Conservation (phyloP, 208 protist species). For the Leishmania mexicana region DNA sequence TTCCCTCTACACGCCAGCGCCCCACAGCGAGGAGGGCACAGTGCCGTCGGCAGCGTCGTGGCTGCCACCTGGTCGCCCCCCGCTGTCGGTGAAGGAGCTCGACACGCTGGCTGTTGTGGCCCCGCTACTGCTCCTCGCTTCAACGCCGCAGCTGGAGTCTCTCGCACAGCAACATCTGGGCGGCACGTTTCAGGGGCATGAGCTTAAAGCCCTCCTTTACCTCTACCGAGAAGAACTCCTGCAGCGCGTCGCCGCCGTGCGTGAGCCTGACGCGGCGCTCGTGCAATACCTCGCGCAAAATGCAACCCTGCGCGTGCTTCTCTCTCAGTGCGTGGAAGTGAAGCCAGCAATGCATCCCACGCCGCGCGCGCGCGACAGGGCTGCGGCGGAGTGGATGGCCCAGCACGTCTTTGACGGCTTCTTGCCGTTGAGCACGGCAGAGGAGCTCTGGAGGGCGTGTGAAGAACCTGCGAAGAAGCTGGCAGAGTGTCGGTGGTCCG, state of each 20-base stretch:
- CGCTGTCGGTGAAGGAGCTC: conserved; percentile 23
- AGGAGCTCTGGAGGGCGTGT: conserved; percentile 41
- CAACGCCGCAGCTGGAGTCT: conserved; percentile 49
- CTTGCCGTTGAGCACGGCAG: conserved; percentile 27
- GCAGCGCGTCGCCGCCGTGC: conserved; percentile 12
- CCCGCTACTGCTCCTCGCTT: conserved; percentile 47
- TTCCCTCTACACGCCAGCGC: neutral
- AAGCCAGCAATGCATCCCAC: neutral
- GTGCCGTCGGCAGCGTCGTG: conserved; percentile 9
- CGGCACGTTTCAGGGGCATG: conserved; percentile 42
- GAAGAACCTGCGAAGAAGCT: conserved; percentile 26
- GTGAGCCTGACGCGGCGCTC: conserved; percentile 27
- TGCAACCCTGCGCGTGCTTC: conserved; percentile 35
- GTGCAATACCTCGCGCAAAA: conserved; percentile 40
- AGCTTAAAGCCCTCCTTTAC: conserved; percentile 56
- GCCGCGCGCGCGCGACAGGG: neutral
- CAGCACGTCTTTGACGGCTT: conserved; percentile 49
- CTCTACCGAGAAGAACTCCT: conserved; percentile 38
- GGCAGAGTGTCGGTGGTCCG: conserved; percentile 48
- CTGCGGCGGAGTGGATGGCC: conserved; percentile 22
- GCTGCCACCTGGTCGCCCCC: conserved; percentile 18
- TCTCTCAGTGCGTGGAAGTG: conserved; percentile 14
- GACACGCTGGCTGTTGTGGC: conserved; percentile 48
- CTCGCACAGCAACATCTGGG: conserved; percentile 40
- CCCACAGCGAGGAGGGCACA: neutral